Evolutionary conservation across 345 rosid species (phyloP).

Genomic region (Noccaea bulbosa): DNA sequence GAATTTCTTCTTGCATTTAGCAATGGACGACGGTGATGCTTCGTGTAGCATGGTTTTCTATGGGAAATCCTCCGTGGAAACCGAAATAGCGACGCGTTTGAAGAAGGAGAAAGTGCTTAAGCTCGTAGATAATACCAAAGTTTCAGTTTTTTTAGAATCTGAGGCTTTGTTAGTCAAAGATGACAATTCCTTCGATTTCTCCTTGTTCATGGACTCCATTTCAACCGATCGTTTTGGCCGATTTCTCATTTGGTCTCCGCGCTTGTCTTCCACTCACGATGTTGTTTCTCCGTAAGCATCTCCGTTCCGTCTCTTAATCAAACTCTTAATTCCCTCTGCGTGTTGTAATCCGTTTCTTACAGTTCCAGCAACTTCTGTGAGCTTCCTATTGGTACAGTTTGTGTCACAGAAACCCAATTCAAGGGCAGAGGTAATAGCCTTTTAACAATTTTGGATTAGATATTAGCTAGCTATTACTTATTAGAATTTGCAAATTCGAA

Average conservation of each 20-base stretch:
- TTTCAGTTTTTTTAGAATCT: slow-evolving; percentile 51
- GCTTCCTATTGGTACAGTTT: slow-evolving; percentile 79
- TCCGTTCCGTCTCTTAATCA: background rate
- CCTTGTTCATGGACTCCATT: slow-evolving; percentile 57
- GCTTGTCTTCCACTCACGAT: slow-evolving; percentile 77
- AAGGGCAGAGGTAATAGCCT: slow-evolving; percentile 72
- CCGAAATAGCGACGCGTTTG: slow-evolving; percentile 54
- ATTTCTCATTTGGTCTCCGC: slow-evolving; percentile 80
- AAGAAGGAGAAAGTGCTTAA: slow-evolving; percentile 54
- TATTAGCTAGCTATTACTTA: background rate
- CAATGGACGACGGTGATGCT: slow-evolving; percentile 60
- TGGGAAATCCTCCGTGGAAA: slow-evolving; percentile 65
- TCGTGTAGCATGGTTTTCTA: slow-evolving; percentile 52
- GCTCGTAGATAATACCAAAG: slow-evolving; percentile 47
- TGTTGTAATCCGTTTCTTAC: slow-evolving; percentile 27
- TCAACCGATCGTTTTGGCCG: slow-evolving; percentile 69
- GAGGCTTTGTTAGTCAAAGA: slow-evolving; percentile 45
- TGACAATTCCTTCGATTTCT: slow-evolving; percentile 45
- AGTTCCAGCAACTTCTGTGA: slow-evolving; percentile 67
- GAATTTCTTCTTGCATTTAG: slow-evolving; percentile 17
- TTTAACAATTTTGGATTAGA: background rate
- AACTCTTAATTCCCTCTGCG: no score
- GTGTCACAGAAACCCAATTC: slow-evolving; percentile 72
- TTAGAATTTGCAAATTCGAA: background rate
- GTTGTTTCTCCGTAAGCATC: slow-evolving; percentile 71